phyloP scores from a whole-genome alignment of 108 stramenopile genomes.

The Nitzschia palea region DNA sequence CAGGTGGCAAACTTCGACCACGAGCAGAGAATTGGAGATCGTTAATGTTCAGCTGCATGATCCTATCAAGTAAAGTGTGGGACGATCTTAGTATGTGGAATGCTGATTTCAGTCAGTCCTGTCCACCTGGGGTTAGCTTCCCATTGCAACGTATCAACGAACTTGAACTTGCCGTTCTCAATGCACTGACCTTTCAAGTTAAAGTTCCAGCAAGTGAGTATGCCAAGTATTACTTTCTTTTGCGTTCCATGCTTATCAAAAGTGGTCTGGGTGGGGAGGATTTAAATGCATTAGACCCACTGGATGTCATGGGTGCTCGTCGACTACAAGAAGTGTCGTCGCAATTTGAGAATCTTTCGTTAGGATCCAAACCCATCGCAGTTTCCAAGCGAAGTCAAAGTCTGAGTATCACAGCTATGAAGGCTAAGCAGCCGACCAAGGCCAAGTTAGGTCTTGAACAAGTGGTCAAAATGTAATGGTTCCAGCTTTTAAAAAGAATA shows the following conservation, averaged over 20 bases:
- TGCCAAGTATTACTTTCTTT: constrained; percentile 96
- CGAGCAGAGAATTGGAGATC: constrained; percentile 85
- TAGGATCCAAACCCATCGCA: constrained; percentile 3
- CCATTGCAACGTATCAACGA: constrained; percentile 88
- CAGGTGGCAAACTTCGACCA: constrained; percentile 75
- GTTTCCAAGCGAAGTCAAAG: constrained; percentile 28
- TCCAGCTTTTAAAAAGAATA: too few relatives aligned
- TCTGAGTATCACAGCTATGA: constrained; percentile 8
- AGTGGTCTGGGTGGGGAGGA: constrained; percentile 72
- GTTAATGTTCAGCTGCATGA: constrained; percentile 89
- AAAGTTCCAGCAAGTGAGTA: constrained; percentile 88
- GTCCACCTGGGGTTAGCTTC: constrained; percentile 75
- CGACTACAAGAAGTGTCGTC: constrained; percentile 42
- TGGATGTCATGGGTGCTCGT: constrained; percentile 73
- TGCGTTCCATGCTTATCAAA: constrained; percentile 80
- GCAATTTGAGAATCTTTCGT: constrained; percentile 36
- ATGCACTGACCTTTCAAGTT: constrained; percentile 77
- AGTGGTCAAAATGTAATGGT: constrained; percentile 66
- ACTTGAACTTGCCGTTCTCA: constrained; percentile 81
- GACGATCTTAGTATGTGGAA: constrained; percentile 98
- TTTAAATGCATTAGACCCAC: constrained; percentile 47
- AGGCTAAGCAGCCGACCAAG: constrained; percentile 9
- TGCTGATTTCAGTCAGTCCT: constrained; percentile 84
- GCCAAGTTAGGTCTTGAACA: constrained; percentile 63
- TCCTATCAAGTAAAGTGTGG: constrained; percentile 95